Conservation (phyloP, 2,329 filamentous ascomycete genomes). For the Xylaria sp. region DNA sequence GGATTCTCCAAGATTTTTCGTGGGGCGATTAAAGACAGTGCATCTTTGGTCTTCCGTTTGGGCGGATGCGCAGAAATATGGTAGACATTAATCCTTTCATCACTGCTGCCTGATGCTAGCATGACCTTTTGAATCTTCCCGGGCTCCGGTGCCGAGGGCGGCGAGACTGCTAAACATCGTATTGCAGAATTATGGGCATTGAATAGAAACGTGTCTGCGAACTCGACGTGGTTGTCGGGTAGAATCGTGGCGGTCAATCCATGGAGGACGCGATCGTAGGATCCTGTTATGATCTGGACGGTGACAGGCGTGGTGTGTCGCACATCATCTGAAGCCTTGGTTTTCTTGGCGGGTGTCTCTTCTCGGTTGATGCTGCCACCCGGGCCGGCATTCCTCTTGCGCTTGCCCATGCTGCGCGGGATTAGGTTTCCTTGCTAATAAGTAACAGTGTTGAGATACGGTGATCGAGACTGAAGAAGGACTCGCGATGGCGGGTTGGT, state of each 20-base stretch:
- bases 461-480: background rate
- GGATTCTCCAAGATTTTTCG: slow-evolving; percentile 82
- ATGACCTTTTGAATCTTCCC: slow-evolving; percentile 80
- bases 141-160: slow-evolving; percentile 65
- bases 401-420: slow-evolving; percentile 51
- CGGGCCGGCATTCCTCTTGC: slow-evolving; percentile 52
- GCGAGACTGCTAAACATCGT: slow-evolving; percentile 85
- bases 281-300: slow-evolving; percentile 90
- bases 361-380: slow-evolving; percentile 7
- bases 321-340: slow-evolving; percentile 35
- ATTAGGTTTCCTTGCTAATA: background rate
- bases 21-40: slow-evolving; percentile 70
- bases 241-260: slow-evolving; percentile 81
- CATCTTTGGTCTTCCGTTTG: slow-evolving; percentile 59
- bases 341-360: slow-evolving; percentile 32
- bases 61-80: slow-evolving; percentile 76
- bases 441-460: slow-evolving; percentile 10
- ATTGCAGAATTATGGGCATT: slow-evolving; percentile 90
- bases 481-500: background rate
- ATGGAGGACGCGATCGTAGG: slow-evolving; percentile 92
- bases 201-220: slow-evolving; percentile 94
- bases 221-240: slow-evolving; percentile 59
- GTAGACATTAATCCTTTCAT: slow-evolving; percentile 95
- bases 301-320: slow-evolving; percentile 51
- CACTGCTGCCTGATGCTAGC: slow-evolving; percentile 88